These are phyloP conservation scores for Jaminaea rosea DNA, from an alignment of 1,284 basidiomycete genomes.

Conservation along the genomic window DNA sequence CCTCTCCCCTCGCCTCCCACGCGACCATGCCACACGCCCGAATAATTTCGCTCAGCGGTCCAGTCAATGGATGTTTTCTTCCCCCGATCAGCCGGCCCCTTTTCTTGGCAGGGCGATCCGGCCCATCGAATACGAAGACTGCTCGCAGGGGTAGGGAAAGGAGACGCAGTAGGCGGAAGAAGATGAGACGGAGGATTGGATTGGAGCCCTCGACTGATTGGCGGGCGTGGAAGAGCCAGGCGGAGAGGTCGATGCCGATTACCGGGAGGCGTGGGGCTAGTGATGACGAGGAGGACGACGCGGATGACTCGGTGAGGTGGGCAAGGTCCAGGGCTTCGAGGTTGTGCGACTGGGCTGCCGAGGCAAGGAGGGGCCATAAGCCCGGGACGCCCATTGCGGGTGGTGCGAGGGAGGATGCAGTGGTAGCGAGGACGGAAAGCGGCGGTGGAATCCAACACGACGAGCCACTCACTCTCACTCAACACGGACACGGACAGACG, in stretches of 20 bases:
- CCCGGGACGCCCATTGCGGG: not conserved
- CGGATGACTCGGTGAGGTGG: conserved; percentile 4
- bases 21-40: not conserved
- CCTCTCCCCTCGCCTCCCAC: conserved; percentile 71
- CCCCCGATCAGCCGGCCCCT: conserved; percentile 62
- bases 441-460: too few relatives aligned
- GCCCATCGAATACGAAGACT: conserved; percentile 90
- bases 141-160: conserved; percentile 68
- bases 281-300: conserved; percentile 2
- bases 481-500: too few relatives aligned
- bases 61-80: conserved; percentile 31
- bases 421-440: not conserved
- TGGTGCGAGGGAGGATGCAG: conserved; percentile 6
- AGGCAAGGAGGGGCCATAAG: not conserved
- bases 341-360: not conserved
- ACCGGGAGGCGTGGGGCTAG: conserved; percentile 10
- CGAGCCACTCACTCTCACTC: too few relatives aligned
- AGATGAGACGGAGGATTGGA: conserved; percentile 51
- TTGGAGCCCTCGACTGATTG: conserved; percentile 49
- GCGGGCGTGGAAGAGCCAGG: conserved; percentile 52
- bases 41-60: conserved; percentile 1
- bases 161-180: conserved; percentile 58
- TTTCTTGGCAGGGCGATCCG: conserved; percentile 70
- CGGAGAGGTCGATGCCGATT: conserved; percentile 40
- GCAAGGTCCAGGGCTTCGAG: not conserved